Conservation (phyloP, 2,329 filamentous ascomycete genomes). For the Beauveria sp. region DNA sequence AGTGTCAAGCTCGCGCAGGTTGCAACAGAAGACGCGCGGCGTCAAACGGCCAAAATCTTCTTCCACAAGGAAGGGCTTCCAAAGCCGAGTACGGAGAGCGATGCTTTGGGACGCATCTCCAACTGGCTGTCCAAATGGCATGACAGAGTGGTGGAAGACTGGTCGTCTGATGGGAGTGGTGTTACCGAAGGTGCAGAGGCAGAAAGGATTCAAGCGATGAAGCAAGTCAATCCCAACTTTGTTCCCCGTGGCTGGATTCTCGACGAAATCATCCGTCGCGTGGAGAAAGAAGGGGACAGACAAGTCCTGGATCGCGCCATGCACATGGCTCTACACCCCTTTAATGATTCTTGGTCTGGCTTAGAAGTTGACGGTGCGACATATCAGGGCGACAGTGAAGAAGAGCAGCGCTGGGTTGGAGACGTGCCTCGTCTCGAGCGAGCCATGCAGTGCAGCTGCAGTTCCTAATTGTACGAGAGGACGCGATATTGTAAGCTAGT, state of each 20-base stretch:
- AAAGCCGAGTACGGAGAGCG: conserved; percentile 50
- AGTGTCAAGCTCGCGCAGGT: conserved; percentile 54
- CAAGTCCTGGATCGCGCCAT: conserved; percentile 71
- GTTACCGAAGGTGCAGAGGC: conserved; percentile 41
- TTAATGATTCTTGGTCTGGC: conserved; percentile 67
- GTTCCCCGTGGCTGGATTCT: conserved; percentile 85
- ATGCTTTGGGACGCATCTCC: conserved; percentile 58
- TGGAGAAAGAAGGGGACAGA: conserved; percentile 76
- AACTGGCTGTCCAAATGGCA: conserved; percentile 80
- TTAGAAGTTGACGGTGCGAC: conserved; percentile 37
- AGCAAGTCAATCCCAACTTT: conserved; percentile 85
- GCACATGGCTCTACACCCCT: conserved; percentile 77
- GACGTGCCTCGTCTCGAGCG: conserved; percentile 74
- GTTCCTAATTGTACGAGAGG: conserved; percentile 51
- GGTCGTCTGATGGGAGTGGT: conserved; percentile 44
- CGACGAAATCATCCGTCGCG: conserved; percentile 83
- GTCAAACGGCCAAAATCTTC: conserved; percentile 60
- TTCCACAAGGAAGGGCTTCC: conserved; percentile 70
- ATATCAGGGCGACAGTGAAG: conserved; percentile 54
- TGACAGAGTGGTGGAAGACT: conserved; percentile 65
- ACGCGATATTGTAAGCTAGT: background rate
- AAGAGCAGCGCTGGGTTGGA: conserved; percentile 76
- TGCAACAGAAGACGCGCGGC: conserved; percentile 54
- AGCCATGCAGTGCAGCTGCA: conserved; percentile 92
- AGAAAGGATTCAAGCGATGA: conserved; percentile 67